Base-by-base conservation (phyloP, 768 basidiomycete species). In the Rhodosporidiobolus odoratus region DNA sequence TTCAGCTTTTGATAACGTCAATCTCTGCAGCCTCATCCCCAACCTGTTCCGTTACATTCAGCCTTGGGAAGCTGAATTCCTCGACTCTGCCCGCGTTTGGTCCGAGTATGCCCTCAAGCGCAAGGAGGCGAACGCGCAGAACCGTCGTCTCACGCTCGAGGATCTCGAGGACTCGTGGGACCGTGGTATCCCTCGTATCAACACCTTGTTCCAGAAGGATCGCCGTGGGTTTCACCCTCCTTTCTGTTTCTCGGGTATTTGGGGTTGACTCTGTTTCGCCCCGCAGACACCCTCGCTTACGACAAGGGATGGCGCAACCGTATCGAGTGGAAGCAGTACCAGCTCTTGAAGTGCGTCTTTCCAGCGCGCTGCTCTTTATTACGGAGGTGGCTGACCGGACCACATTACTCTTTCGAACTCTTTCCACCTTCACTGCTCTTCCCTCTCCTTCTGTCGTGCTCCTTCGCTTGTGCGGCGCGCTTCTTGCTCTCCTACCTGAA, bases 141-240 rank as follows among this genome's bases (percentile, higher is more conserved):
- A 98, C 81, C 89, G 95, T 65, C 88, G 96, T 23, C 84, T 99
- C 64, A 99, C 96, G 3, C 83, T 99, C 27, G 96, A 99, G 79
- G 96, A 98, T 83, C 84, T 98, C 35, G 96, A 98, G 79, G 94
- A 99, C 78, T 92, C 89, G 76, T 98, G 95, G 95, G 95, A 97
- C 81, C 89, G 94, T 74, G 93, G 94, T 81, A 96, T 97, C 78
- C 94, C 94, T 63, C 88, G 96, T 76, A 98, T 99, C 83, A 97
- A 97, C 81, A 98, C 95, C 0, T 82, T 99, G 56, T 99, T 97
- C 89, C 95, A 98, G 83, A 96, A 95, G 83, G 95, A 97, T 77
- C 86, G 23, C 57, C 52, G 47, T 43, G 45, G 54, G 47, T 48
- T 34, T 43, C 37, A 19, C 48, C n/a, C 17, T 43, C n/a, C 9